Conservation (phyloP, 2,329 filamentous ascomycete species). For the Arthrocladium fulminans region DNA sequence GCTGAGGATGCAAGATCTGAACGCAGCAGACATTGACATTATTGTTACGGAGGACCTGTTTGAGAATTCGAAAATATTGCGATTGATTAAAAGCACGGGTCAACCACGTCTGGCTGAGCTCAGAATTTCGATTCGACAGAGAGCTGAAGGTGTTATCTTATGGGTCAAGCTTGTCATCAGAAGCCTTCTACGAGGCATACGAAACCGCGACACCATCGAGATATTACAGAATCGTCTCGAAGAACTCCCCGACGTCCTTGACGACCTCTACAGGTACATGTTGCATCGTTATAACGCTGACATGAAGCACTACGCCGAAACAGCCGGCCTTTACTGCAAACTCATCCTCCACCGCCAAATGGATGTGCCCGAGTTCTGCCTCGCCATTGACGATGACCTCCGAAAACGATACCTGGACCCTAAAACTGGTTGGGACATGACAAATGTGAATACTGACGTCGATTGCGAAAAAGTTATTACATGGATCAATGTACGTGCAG, state of each 20-base stretch:
- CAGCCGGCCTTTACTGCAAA: not conserved
- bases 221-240: conserved; percentile 4
- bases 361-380: not conserved
- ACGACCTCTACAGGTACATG: conserved; percentile 11
- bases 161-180: conserved; percentile 40
- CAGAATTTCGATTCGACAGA: conserved; percentile 26
- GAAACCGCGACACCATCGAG: conserved; percentile 7
- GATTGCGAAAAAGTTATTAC: not conserved
- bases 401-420: not conserved
- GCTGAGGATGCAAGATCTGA: conserved; percentile 10
- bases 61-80: not conserved
- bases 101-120: not conserved
- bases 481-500: not conserved
- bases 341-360: not conserved
- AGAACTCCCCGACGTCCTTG: conserved; percentile 12
- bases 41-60: not conserved
- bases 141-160: conserved; percentile 37
- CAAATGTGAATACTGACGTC: not conserved
- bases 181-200: conserved; percentile 27
- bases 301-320: not conserved
- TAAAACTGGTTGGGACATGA: not conserved
- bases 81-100: not conserved
- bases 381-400: not conserved
- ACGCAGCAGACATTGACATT: conserved; percentile 6
- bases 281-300: not conserved